Percentiles rank a stretch among this genome's conserved stretches.
Conservation (phyloP, 345 rosid genomes). For the Adansonia digitata region DNA sequence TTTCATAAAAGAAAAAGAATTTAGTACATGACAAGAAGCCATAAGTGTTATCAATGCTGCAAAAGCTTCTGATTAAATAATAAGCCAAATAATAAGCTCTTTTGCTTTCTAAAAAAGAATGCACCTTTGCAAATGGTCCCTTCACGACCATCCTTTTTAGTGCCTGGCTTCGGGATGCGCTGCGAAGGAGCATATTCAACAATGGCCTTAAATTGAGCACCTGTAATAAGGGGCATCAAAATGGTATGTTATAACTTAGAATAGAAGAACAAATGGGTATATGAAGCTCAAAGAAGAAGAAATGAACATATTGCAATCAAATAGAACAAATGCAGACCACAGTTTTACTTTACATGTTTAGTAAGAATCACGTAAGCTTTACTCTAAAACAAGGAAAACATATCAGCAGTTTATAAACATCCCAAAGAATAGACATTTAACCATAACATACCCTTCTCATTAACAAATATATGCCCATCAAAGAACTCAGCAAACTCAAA, state of each 20-base stretch:
- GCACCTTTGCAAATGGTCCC: conserved; percentile 55
- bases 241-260: not conserved
- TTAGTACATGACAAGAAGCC: not conserved
- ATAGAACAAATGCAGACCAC: not conserved
- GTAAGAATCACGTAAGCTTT: not conserved
- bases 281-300: not conserved
- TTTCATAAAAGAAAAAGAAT: not conserved
- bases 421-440: not conserved
- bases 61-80: not conserved
- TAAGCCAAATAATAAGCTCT: not conserved
- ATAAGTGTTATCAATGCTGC: not conserved
- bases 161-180: conserved; percentile 43
- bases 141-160: conserved; percentile 58
- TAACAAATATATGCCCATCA: conserved; percentile 65
- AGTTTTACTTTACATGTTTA: not conserved
- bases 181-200: conserved; percentile 79
- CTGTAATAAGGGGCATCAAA: conserved; percentile 19
- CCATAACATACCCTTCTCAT: conserved; percentile 56
- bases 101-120: not conserved
- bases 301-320: not conserved
- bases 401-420: not conserved
- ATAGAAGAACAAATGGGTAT: not conserved
- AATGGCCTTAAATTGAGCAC: conserved; percentile 57
- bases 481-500: conserved; percentile 67
- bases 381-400: not conserved